Conservation (phyloP, 331 rosid genomes). For the Malus hybrid region DNA sequence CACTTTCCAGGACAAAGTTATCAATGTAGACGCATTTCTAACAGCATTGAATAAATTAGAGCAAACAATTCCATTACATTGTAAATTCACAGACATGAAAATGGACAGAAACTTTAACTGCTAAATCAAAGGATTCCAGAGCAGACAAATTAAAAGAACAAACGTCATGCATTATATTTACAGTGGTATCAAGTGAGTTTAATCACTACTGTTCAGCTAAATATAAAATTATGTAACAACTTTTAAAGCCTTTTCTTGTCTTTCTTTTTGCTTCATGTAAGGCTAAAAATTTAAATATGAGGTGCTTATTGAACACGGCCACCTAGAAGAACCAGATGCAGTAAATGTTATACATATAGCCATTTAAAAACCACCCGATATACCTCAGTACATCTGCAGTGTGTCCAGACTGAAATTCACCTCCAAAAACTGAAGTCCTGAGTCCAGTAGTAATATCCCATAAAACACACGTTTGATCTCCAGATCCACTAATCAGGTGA, state of each 20-base stretch:
- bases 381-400: conserved; percentile 89
- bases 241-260: background rate
- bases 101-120: background rate
- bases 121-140: background rate
- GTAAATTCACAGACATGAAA: background rate
- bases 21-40: background rate
- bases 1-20: too few relatives aligned
- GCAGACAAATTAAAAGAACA: background rate
- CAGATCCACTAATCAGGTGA: conserved; percentile 83
- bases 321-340: conserved; percentile 5
- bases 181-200: background rate
- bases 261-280: background rate
- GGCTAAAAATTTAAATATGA: background rate
- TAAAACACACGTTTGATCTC: conserved; percentile 84
- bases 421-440: conserved; percentile 88
- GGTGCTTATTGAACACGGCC: background rate
- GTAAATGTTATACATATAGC: background rate
- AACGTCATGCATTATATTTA: background rate
- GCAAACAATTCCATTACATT: background rate
- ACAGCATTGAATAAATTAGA: background rate
- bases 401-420: conserved; percentile 98
- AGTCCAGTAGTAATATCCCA: conserved; percentile 97
- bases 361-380: conserved; percentile 1
- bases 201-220: background rate
- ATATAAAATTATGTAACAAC: background rate